phyloP scores from a whole-genome alignment of 805 yeast species.

The Pichia scutulata region DNA sequence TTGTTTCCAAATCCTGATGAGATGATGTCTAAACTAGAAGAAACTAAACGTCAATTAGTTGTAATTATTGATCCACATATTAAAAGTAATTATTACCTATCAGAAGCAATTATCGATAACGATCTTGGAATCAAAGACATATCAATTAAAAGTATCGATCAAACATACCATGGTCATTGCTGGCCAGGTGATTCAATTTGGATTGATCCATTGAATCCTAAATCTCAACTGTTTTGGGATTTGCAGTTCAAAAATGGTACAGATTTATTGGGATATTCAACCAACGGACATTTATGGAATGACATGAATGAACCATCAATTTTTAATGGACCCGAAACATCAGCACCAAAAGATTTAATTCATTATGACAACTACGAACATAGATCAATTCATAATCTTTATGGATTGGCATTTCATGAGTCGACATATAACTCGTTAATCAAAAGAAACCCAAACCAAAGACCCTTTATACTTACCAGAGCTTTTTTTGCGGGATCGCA shows the following conservation, averaged over 20 bases:
- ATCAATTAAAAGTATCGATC: constrained; percentile 31
- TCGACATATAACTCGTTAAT: constrained; percentile 64
- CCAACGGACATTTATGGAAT: constrained; percentile 84
- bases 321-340: constrained; percentile 90
- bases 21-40: constrained; percentile 58
- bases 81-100: constrained; percentile 60
- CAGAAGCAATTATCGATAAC: constrained; percentile 40
- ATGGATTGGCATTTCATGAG: constrained; percentile 74
- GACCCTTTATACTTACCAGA: constrained; percentile 87
- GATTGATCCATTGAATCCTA: constrained; percentile 78
- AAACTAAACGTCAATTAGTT: constrained; percentile 73
- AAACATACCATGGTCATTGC: constrained; percentile 72
- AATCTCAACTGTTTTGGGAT: constrained; percentile 53
- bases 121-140: constrained; percentile 48
- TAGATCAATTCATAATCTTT: constrained; percentile 82
- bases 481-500: constrained; percentile 90
- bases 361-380: constrained; percentile 84
- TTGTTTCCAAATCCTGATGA: constrained; percentile 66
- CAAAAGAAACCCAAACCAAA: constrained; percentile 40
- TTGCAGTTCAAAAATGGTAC: constrained; percentile 40
- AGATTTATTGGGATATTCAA: constrained; percentile 39
- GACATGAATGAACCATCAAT: constrained; percentile 98
- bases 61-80: constrained; percentile 90
- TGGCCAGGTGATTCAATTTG: constrained; percentile 98
- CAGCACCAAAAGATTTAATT: constrained; percentile 73